Evolutionary conservation across 1,284 basidiomycete species (phyloP).

Genomic region (Leccinum pachyderme): DNA sequence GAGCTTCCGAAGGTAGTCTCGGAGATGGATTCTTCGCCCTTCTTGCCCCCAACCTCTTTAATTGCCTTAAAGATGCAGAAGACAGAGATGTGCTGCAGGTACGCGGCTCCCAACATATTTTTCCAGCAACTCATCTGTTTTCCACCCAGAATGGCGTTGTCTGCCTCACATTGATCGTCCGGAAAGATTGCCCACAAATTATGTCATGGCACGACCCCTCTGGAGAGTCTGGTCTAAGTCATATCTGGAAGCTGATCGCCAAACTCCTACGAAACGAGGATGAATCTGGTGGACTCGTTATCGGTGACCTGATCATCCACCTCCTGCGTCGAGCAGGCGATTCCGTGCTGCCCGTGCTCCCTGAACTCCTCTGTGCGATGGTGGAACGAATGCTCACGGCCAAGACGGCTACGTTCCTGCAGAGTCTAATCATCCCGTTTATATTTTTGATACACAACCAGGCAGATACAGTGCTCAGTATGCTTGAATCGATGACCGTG

Average conservation of each 20-base stretch:
- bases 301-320: constrained; percentile 94
- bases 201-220: constrained; percentile 68
- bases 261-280: constrained; percentile 75
- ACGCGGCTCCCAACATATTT: constrained; percentile 15
- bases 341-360: constrained; percentile 77
- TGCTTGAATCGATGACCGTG: constrained; percentile 66
- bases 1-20: constrained; percentile 62
- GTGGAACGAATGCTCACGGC: constrained; percentile 77
- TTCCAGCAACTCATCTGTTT: constrained; percentile 3
- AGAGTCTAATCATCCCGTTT: constrained; percentile 90
- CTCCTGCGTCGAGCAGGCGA: constrained; percentile 80
- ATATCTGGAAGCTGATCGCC: constrained; percentile 73
- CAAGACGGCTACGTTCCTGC: constrained; percentile 85
- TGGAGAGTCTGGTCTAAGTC: constrained; percentile 73
- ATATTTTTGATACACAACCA: constrained; percentile 89
- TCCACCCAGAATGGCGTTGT: constrained; percentile 70
- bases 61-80: constrained; percentile 63
- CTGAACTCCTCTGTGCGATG: constrained; percentile 84
- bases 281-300: constrained; percentile 86
- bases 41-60: constrained; percentile 75
- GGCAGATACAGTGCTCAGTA: constrained; percentile 69
- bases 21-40: constrained; percentile 76
- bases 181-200: constrained; percentile 84
- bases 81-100: constrained; percentile 87
- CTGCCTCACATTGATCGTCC: constrained; percentile 80